These are phyloP conservation scores for Xylaria sp. DNA, from an alignment of 2,329 filamentous ascomycete genomes.

Conservation along the genomic window DNA sequence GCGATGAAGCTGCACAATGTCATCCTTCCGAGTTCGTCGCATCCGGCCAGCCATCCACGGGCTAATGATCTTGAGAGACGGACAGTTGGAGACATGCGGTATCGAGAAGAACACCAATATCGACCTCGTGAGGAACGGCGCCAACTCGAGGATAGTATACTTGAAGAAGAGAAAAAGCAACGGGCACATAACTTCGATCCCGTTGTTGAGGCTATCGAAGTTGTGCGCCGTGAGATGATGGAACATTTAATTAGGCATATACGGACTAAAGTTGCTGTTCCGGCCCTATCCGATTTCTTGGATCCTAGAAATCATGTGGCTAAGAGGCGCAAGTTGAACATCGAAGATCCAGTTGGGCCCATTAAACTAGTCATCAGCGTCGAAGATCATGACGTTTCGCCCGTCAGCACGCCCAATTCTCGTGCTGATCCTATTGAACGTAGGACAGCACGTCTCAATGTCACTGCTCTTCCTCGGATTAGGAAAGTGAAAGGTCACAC, in stretches of 20 bases:
- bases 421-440: constrained; percentile 66
- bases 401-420: constrained; percentile 69
- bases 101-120: constrained; percentile 70
- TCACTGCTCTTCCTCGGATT: constrained; percentile 74
- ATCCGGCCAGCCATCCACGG: constrained; percentile 33
- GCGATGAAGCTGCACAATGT: constrained; percentile 77
- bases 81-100: constrained; percentile 52
- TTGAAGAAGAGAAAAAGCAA: constrained; percentile 89
- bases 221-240: constrained; percentile 78
- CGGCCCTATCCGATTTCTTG: constrained; percentile 79
- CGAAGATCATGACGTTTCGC: constrained; percentile 66
- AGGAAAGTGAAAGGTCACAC: constrained; percentile 68
- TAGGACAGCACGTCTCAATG: constrained; percentile 61
- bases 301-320: constrained; percentile 79
- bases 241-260: constrained; percentile 90
- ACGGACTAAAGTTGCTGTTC: constrained; percentile 83
- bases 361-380: constrained; percentile 59
- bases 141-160: constrained; percentile 78
- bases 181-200: constrained; percentile 89
- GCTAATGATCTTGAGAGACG: constrained; percentile 36
- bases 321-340: constrained; percentile 79
- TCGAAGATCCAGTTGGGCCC: constrained; percentile 40
- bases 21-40: constrained; percentile 40
- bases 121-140: constrained; percentile 70
- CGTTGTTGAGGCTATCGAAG: constrained; percentile 80